A percentile compares a stretch with the other conserved stretches of the same genome.
These are phyloP conservation scores for Aphanomyces stellatus DNA, from an alignment of 352 stramenopile species.

Conservation along the genomic window DNA sequence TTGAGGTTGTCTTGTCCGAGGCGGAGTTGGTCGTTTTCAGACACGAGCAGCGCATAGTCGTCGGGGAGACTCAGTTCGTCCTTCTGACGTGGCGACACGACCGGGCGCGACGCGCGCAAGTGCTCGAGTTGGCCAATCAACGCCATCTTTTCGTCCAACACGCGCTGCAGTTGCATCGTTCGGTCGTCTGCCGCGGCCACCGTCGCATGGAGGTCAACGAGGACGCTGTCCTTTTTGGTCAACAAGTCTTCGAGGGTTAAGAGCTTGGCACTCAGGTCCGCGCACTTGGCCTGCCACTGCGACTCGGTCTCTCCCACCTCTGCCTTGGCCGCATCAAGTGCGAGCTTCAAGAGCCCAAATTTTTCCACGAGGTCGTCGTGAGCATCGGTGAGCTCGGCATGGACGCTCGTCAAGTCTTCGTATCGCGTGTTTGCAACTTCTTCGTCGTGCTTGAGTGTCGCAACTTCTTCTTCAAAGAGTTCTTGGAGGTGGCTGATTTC, in stretches of 20 bases:
- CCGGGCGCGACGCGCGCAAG: neutral
- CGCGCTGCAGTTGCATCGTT: neutral
- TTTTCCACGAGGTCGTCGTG: neutral
- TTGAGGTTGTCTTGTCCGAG: conserved; percentile 17
- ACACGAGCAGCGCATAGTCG: conserved; percentile 8
- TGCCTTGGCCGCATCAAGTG: neutral
- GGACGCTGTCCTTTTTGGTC: neutral
- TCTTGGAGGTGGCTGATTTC: conserved; percentile 5
- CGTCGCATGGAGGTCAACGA: neutral
- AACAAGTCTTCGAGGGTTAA: neutral
- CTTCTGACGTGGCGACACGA: neutral
- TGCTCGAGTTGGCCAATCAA: conserved; percentile 1
- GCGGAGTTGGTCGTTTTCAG: conserved; percentile 9
- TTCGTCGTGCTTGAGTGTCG: neutral
- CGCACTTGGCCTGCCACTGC: neutral
- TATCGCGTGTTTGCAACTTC: neutral
- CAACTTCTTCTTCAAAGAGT: neutral
- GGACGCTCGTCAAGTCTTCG: neutral
- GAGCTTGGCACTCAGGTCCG: neutral
- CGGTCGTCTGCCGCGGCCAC: neutral
- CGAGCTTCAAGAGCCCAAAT: neutral
- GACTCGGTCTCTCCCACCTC: neutral
- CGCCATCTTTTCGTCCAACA: neutral
- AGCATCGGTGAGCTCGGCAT: neutral
- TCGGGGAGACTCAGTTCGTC: conserved; percentile 7